phyloP scores from a whole-genome alignment of 148 eudicot species.

The Chenopodium quinoa region DNA sequence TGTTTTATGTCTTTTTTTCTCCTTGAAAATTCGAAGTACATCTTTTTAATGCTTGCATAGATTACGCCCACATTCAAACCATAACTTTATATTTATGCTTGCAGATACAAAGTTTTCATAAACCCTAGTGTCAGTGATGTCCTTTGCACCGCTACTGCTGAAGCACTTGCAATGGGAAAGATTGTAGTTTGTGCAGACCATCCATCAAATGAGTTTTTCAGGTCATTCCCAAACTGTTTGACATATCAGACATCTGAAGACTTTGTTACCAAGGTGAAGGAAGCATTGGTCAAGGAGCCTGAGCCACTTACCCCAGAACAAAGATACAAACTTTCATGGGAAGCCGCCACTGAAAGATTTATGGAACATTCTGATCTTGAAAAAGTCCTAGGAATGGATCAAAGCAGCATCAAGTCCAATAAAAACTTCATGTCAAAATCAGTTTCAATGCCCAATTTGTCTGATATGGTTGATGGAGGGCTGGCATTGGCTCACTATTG shows the following conservation, averaged over 20 bases:
- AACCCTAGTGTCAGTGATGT: conserved; percentile 97
- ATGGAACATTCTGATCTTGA: conserved; percentile 85
- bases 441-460: conserved; percentile 61
- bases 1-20: not conserved
- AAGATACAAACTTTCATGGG: conserved; percentile 85
- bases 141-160: conserved; percentile 98
- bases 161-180: conserved; percentile 99
- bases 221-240: conserved; percentile 88
- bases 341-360: conserved; percentile 93
- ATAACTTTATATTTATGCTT: conserved; percentile 2
- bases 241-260: conserved; percentile 81
- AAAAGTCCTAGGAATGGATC: conserved; percentile 40
- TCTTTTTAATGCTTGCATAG: not conserved
- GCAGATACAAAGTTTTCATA: conserved; percentile 91
- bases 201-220: conserved; percentile 92
- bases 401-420: conserved; percentile 15
- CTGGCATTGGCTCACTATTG: conserved; percentile 89
- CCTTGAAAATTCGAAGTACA: not conserved
- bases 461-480: conserved; percentile 78
- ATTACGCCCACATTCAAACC: not conserved
- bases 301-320: conserved; percentile 81
- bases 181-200: conserved; percentile 97
- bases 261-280: conserved; percentile 68
- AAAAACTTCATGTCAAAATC: conserved; percentile 46
- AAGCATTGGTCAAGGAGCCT: conserved; percentile 85